phyloP scores from a whole-genome alignment of 2,329 filamentous ascomycete species.

The Colletotrichum destructivum region DNA sequence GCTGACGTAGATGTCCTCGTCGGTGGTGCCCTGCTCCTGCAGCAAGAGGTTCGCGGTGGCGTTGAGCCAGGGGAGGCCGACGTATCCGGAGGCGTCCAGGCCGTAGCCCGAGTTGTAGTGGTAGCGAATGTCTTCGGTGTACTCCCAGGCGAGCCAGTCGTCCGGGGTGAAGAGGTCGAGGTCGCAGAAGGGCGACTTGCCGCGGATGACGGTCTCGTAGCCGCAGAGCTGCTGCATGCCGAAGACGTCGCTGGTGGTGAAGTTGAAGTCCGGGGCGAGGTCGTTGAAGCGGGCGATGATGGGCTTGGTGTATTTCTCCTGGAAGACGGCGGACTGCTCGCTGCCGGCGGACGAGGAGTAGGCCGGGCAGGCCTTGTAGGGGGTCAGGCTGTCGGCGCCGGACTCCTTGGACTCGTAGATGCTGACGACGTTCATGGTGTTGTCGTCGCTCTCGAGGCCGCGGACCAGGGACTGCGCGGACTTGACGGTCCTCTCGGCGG shows the following conservation, averaged over 20 bases:
- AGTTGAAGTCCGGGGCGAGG: conserved; percentile 71
- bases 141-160: conserved; percentile 78
- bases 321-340: conserved; percentile 66
- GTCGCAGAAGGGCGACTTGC: conserved; percentile 74
- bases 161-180: conserved; percentile 71
- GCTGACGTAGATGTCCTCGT: conserved; percentile 75
- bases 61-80: conserved; percentile 79
- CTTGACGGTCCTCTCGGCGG: conserved; percentile 72
- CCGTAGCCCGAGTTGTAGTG: conserved; percentile 78
- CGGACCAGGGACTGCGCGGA: conserved; percentile 72
- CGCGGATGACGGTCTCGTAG: conserved; percentile 76
- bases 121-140: conserved; percentile 75
- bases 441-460: conserved; percentile 67
- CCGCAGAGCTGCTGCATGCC: conserved; percentile 78
- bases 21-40: conserved; percentile 48
- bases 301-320: conserved; percentile 71
- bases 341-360: conserved; percentile 72
- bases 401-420: conserved; percentile 70
- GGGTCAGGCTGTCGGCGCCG: conserved; percentile 74
- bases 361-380: conserved; percentile 75
- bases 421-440: conserved; percentile 67
- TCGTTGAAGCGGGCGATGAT: conserved; percentile 71
- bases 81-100: conserved; percentile 67
- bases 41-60: conserved; percentile 69
- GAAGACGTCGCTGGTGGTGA: conserved; percentile 74